Percentiles rank a stretch among this genome's conserved stretches.
These are phyloP conservation scores for Candida labiduridarum DNA, from an alignment of 1,139 yeast species.

Conservation along the genomic window DNA sequence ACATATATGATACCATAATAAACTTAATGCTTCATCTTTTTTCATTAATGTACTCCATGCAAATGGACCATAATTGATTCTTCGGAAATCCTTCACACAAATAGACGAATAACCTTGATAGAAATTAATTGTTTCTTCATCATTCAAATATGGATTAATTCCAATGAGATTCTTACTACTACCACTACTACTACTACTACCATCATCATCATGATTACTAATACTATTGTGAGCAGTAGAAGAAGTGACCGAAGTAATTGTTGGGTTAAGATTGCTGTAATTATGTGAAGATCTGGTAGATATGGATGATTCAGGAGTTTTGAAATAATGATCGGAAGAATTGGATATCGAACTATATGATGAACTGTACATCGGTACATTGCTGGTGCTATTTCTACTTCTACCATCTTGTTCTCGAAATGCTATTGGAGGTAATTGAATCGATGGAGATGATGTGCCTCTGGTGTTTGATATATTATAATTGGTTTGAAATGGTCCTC, in stretches of 20 bases:
- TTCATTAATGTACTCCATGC: constrained; percentile 51
- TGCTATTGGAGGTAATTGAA: constrained; percentile 19
- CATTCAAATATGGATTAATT: constrained; percentile 26
- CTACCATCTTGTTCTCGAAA: constrained; percentile 6
- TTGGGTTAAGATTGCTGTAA: not conserved
- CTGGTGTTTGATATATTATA: constrained; percentile 14
- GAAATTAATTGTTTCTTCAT: constrained; percentile 38
- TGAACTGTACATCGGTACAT: not conserved
- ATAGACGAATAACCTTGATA: constrained; percentile 46
- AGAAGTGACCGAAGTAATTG: too few relatives aligned
- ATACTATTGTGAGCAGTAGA: too few relatives aligned
- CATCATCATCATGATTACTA: too few relatives aligned
- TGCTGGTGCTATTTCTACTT: not conserved
- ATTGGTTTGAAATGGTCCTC: constrained; percentile 9
- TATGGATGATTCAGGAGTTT: constrained; percentile 1
- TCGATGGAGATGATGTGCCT: constrained; percentile 9
- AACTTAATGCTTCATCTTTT: constrained; percentile 47
- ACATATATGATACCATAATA: constrained; percentile 34
- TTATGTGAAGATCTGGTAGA: not conserved
- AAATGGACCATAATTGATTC: constrained; percentile 52
- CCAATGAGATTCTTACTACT: constrained; percentile 14
- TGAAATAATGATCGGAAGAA: not conserved
- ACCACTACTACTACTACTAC: too few relatives aligned
- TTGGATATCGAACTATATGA: constrained; percentile 1
- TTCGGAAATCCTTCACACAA: constrained; percentile 34